Evolutionary conservation across 1,284 basidiomycete species (phyloP).

Genomic region (Peniophora sp.): DNA sequence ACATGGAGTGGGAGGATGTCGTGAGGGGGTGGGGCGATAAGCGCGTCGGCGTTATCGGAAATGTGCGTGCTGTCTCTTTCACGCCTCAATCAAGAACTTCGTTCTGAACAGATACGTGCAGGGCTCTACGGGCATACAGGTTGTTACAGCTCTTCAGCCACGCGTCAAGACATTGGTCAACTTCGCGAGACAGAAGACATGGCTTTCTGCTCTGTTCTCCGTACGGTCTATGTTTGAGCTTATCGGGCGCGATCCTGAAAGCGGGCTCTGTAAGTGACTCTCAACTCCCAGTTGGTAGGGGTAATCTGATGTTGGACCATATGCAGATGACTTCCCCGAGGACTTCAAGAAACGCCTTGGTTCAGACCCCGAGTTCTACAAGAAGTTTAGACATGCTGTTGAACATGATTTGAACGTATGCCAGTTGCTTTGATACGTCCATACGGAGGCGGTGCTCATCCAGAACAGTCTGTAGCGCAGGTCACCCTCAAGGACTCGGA

Average conservation of each 20-base stretch:
- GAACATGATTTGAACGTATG: constrained; percentile 48
- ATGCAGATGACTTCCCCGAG: constrained; percentile 41
- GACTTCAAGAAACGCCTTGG: constrained; percentile 33
- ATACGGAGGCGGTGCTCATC: neutral
- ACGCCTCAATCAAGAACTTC: neutral
- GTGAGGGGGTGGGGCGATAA: constrained; percentile 46
- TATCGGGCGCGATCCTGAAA: constrained; percentile 24
- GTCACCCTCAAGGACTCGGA: constrained; percentile 36
- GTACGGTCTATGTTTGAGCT: constrained; percentile 30
- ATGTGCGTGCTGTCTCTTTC: constrained; percentile 30
- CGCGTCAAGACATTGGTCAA: constrained; percentile 43
- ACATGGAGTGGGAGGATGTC: constrained; percentile 36
- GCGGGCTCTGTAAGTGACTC: constrained; percentile 34
- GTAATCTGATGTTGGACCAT: neutral
- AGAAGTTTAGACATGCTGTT: constrained; percentile 39
- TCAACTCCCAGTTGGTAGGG: neutral
- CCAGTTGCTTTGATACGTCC: neutral
- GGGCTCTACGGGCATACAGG: constrained; percentile 62
- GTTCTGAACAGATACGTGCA: too few species aligned
- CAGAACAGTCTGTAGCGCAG: constrained; percentile 33
- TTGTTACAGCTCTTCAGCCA: constrained; percentile 50
- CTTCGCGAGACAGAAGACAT: constrained; percentile 56
- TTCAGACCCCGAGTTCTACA: constrained; percentile 46
- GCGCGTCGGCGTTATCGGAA: constrained; percentile 51
- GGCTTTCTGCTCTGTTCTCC: constrained; percentile 47